phyloP scores from a whole-genome alignment of 169 alveolate genomes.

The Plasmodium gonderi region DNA sequence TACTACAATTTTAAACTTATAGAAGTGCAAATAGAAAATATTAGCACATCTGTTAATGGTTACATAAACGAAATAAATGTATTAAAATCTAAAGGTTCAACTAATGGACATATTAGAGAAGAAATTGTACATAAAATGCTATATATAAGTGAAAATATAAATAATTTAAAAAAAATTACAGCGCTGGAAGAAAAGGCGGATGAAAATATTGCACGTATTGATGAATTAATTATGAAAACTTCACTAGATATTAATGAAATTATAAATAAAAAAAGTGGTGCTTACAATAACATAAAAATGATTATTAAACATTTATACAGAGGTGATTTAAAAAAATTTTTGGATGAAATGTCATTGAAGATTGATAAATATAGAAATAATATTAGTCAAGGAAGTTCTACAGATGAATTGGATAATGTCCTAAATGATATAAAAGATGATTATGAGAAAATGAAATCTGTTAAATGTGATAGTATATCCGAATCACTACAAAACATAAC shows the following conservation, averaged over 20 bases:
- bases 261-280: slow-evolving; percentile 9
- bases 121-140: neutral
- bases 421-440: neutral
- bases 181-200: neutral
- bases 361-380: neutral
- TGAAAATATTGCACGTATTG: neutral
- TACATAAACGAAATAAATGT: neutral
- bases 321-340: neutral
- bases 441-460: neutral
- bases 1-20: neutral
- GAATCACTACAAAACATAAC: neutral
- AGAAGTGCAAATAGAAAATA: neutral
- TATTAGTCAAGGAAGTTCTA: neutral
- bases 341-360: neutral
- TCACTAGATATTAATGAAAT: neutral
- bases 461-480: neutral
- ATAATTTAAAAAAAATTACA: neutral
- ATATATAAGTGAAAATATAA: slow-evolving; percentile 17
- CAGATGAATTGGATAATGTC: neutral
- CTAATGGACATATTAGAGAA: neutral
- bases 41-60: neutral
- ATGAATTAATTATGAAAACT: neutral
- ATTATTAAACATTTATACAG: neutral
- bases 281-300: neutral
- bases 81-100: neutral